Evolutionary conservation across 305 asterid species (phyloP), one percentile per base, ranked within the genome.

Genomic region (Fraxinus greggii): DNA sequence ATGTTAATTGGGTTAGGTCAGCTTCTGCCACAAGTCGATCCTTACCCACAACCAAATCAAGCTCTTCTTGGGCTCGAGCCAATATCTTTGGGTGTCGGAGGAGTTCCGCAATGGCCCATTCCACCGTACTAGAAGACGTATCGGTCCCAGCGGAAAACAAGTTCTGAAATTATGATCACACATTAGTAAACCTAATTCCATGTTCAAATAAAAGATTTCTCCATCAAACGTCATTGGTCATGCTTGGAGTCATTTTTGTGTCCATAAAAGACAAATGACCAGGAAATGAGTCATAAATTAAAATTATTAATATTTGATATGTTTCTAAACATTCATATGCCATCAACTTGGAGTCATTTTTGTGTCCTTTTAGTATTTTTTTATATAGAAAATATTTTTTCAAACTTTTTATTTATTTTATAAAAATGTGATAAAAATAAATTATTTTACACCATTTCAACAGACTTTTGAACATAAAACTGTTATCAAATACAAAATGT

Each of bases 21-120:
- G 88, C 79, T 81, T 94, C 98, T 2, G 54, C 13, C 15, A 93
- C 94, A 0, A 84, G 87, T 26, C 92, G 89, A 24, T 86, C 21
- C 56, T 9, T 80, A 1, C 97, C 98, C 7, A 94, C 90, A 0
- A 91, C 88, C 0, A 74, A 24, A 79, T 94, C 93, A 0, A 94
- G 84, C 72, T 94, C 98, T 5, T 83, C 40, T 31, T 83, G 93
- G 51, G 91, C 97, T 56, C 84, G 85, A 3, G 79, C 84, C 40
- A 94, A 3, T 8, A 90, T 79, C 23, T 82, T 36, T 4, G 98
- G 97, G 76, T 90, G 88, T 0, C 91, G 89, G 19, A 92, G 74
- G n/a, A 94, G 88, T 75, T 94, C 97, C 0, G 95, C 97, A 35
- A 94, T 83, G 77, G 89, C 93, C 98, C 97, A 94, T 80, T 94